Percentiles rank a stretch among this genome's conserved stretches.
Conservation (phyloP, 768 basidiomycete genomes). For the Mrakia hoshinonis region DNA sequence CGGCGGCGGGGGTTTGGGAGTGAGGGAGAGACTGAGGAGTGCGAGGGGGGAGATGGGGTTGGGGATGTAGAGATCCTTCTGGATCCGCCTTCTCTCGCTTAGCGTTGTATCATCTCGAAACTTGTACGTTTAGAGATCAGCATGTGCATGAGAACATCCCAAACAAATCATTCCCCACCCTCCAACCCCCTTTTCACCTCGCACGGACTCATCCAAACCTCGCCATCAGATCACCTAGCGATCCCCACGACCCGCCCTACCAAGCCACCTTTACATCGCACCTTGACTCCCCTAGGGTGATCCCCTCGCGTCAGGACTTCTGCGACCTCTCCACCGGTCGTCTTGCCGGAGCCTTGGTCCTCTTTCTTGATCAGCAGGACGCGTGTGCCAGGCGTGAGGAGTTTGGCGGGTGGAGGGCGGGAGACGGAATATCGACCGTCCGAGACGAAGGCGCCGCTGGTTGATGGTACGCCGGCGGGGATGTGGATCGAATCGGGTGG, state of each 20-base stretch:
- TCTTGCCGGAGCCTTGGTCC: constrained; percentile 23
- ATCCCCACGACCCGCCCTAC: constrained; percentile 25
- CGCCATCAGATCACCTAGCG: no score
- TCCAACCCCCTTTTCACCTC: no score
- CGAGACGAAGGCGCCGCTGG: not conserved
- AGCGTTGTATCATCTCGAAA: no score
- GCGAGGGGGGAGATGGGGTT: no score
- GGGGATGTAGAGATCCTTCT: no score
- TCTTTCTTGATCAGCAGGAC: constrained; percentile 26
- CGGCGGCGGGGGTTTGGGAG: no score
- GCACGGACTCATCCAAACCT: no score
- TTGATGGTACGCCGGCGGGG: not conserved
- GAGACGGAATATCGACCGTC: not conserved
- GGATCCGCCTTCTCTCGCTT: no score
- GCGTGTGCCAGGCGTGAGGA: constrained; percentile 11
- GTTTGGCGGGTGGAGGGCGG: constrained; percentile 11
- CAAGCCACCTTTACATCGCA: constrained; percentile 13
- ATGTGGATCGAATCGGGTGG: not conserved
- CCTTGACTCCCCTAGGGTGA: constrained; percentile 25
- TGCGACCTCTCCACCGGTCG: constrained; percentile 14
- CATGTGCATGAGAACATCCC: no score
- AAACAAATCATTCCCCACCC: no score
- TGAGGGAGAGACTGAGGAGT: no score
- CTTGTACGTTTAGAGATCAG: no score
- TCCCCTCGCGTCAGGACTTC: constrained; percentile 26